These are phyloP conservation scores for Neospermospora avenae DNA, from an alignment of 2,329 filamentous ascomycete species.

Conservation along the genomic window DNA sequence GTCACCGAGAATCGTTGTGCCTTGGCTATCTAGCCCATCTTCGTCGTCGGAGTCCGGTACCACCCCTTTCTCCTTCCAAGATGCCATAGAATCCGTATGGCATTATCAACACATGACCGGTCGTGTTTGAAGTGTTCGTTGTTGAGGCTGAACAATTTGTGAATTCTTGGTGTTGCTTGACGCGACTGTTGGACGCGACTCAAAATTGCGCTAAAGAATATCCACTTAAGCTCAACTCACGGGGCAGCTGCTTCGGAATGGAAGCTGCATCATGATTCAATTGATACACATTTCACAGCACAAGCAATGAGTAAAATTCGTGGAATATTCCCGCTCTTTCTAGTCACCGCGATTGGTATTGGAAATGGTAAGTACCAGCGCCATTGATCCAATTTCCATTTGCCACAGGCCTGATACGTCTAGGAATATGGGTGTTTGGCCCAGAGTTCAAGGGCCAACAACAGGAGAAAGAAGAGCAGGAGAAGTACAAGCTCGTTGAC, in stretches of 20 bases:
- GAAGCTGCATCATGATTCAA: too few relatives aligned
- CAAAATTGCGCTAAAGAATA: neutral
- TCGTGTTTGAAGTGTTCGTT: neutral
- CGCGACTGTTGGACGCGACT: constrained; percentile 4
- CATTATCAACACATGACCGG: constrained; percentile 21
- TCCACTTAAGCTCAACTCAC: neutral
- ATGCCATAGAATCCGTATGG: constrained; percentile 29
- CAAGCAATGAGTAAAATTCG: constrained; percentile 30
- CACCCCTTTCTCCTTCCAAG: constrained; percentile 37
- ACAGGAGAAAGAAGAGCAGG: constrained; percentile 20
- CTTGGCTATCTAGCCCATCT: constrained; percentile 28
- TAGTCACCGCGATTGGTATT: constrained; percentile 32
- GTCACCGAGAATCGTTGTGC: constrained; percentile 5
- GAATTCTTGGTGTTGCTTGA: neutral
- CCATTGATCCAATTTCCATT: neutral
- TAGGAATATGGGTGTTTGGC: constrained; percentile 33
- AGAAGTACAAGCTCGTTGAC: constrained; percentile 14
- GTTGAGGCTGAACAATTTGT: neutral
- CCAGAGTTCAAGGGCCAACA: constrained; percentile 32
- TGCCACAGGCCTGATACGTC: neutral
- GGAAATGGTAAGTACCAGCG: constrained; percentile 30
- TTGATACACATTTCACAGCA: neutral
- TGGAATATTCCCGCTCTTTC: constrained; percentile 28
- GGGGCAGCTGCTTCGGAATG: too few relatives aligned
- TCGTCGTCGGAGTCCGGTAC: constrained; percentile 39